Evolutionary conservation across 1,284 basidiomycete genomes (phyloP).

Genomic region (Coniferiporia sulphurascens): DNA sequence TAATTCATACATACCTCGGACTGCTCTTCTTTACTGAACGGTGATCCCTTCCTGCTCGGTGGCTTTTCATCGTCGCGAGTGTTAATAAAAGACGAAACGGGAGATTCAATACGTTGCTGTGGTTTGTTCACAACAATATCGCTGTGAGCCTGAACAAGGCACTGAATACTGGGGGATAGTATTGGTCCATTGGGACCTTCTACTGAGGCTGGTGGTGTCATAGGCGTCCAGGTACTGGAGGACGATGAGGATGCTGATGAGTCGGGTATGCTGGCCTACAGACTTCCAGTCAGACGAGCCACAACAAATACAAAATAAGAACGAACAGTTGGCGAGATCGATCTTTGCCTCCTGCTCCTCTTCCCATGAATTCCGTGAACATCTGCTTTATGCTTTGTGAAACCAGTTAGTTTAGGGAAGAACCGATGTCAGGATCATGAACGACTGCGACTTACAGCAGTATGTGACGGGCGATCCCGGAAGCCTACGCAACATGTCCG

Average conservation of each 20-base stretch:
- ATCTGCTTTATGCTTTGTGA: slow-evolving; percentile 7
- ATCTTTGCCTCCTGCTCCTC: not conserved
- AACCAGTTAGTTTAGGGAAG: not conserved
- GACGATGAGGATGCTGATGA: too few species aligned
- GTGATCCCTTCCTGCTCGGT: not conserved
- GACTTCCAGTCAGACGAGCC: too few species aligned
- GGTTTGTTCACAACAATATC: not conserved
- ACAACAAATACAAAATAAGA: not conserved
- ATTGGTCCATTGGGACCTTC: too few species aligned
- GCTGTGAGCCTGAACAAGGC: not conserved
- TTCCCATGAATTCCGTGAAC: not conserved
- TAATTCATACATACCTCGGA: too few species aligned
- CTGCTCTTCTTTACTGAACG: not conserved
- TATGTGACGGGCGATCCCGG: not conserved
- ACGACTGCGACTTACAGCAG: not conserved
- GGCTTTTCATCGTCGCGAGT: not conserved
- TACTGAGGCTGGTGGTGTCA: too few species aligned
- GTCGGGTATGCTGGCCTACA: too few species aligned
- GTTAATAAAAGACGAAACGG: not conserved
- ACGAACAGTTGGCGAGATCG: slow-evolving; percentile 8
- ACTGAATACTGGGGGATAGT: too few species aligned
- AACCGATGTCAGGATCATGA: not conserved
- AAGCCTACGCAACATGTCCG: slow-evolving; percentile 10
- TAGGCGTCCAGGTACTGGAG: too few species aligned
- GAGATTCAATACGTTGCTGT: not conserved